Conservation (phyloP, 2,329 filamentous ascomycete species). For the Pyrenophora teres region DNA sequence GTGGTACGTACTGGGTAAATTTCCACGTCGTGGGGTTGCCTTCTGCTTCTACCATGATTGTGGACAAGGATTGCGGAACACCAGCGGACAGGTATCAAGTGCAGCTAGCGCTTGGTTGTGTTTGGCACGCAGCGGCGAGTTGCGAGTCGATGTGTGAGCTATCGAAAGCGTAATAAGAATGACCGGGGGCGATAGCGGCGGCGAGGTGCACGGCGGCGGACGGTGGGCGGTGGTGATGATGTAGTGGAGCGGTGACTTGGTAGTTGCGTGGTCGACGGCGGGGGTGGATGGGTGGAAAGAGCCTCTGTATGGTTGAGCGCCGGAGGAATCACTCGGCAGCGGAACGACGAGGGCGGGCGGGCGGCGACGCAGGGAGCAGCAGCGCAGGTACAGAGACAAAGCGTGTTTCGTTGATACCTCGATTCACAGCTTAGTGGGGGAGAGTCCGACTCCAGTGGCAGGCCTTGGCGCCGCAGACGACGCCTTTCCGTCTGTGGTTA, state of each 20-base stretch:
- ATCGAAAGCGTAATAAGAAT: constrained; percentile 13
- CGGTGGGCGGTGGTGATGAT: constrained; percentile 29
- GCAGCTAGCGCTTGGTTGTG: constrained; percentile 19
- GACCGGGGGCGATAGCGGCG: constrained; percentile 30
- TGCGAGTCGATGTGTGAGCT: constrained; percentile 13
- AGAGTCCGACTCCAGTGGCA: constrained; percentile 9
- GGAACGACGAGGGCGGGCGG: constrained; percentile 25
- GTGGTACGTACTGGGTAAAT: constrained; percentile 86
- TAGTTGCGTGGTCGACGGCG: constrained; percentile 27
- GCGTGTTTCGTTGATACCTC: constrained; percentile 27
- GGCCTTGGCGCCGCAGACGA: background rate
- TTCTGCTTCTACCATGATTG: constrained; percentile 95
- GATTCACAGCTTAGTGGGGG: constrained; percentile 17
- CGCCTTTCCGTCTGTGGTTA: constrained; percentile 7
- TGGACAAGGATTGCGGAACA: constrained; percentile 13
- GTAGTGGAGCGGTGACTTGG: constrained; percentile 33
- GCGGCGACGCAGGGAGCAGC: constrained; percentile 29
- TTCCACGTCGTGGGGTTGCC: constrained; percentile 97
- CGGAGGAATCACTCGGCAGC: constrained; percentile 24
- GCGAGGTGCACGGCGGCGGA: constrained; percentile 36
- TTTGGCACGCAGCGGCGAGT: constrained; percentile 4
- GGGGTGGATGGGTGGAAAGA: constrained; percentile 17
- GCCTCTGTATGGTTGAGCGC: constrained; percentile 8
- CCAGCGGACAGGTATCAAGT: constrained; percentile 16
- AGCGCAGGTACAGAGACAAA: constrained; percentile 33